Evolutionary conservation across 305 asterid species (phyloP).

Genomic region (Solanum hybrid): DNA sequence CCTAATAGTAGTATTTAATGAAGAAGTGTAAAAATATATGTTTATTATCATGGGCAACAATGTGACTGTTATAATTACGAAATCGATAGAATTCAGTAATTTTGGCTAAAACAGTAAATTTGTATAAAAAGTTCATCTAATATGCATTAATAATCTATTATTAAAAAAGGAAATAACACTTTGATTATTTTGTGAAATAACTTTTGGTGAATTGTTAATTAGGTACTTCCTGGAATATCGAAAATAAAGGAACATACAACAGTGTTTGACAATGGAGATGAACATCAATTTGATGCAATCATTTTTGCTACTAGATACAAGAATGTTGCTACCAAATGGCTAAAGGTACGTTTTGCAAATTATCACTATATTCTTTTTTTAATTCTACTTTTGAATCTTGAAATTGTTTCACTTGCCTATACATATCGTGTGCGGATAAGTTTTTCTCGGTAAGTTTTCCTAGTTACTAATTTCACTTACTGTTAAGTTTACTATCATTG

Average conservation of each 20-base stretch:
- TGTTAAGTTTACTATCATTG: neutral
- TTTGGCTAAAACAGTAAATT: neutral
- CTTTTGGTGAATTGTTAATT: neutral
- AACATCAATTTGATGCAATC: neutral
- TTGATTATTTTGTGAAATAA: neutral
- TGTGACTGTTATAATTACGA: neutral
- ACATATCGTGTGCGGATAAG: neutral
- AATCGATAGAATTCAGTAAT: neutral
- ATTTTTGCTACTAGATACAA: constrained; percentile 12
- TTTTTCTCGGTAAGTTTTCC: neutral
- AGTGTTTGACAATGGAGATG: neutral
- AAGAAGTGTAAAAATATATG: neutral
- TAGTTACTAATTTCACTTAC: neutral
- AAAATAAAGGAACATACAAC: neutral
- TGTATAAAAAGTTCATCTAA: neutral
- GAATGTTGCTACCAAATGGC: constrained; percentile 2
- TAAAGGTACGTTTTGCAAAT: neutral
- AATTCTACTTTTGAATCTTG: neutral
- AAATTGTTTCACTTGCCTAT: neutral
- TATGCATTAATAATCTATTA: neutral
- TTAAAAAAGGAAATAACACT: neutral
- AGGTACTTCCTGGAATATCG: constrained; percentile 1
- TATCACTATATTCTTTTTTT: neutral
- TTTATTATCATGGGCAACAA: neutral
- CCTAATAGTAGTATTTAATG: neutral